phyloP scores from a whole-genome alignment of 2,329 filamentous ascomycete genomes.

The Cordyceps javanica region DNA sequence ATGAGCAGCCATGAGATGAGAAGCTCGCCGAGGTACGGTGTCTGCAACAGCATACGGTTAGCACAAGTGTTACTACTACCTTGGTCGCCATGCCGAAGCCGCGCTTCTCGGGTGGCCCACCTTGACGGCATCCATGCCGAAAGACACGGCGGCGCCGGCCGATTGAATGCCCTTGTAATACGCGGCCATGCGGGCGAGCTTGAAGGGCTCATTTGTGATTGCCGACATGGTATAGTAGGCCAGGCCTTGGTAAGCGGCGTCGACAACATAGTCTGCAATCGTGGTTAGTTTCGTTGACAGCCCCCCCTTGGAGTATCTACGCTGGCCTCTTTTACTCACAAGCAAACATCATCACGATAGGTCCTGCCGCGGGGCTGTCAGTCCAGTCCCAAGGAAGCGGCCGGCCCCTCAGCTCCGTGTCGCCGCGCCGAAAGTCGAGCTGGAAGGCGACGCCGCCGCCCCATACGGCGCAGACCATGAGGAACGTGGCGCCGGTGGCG shows the following conservation, averaged over 20 bases:
- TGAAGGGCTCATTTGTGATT: slow-evolving; percentile 66
- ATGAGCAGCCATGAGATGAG: slow-evolving; percentile 21
- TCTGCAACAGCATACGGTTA: slow-evolving; percentile 13
- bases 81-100: neutral
- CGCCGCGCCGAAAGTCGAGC: slow-evolving; percentile 36
- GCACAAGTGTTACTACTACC: no score
- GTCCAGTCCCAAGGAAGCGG: slow-evolving; percentile 23
- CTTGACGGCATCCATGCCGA: slow-evolving; percentile 29
- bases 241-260: slow-evolving; percentile 40
- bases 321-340: slow-evolving; percentile 18
- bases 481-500: slow-evolving; percentile 51
- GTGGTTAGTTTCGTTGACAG: neutral
- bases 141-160: slow-evolving; percentile 56
- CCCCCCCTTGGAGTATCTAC: no score
- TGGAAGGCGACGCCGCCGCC: slow-evolving; percentile 67
- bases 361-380: slow-evolving; percentile 18
- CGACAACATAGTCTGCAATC: slow-evolving; percentile 22
- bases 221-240: slow-evolving; percentile 69
- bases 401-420: slow-evolving; percentile 14
- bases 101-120: slow-evolving; percentile 10
- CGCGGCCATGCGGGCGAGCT: slow-evolving; percentile 67
- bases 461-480: slow-evolving; percentile 61
- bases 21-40: slow-evolving; percentile 20
- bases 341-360: slow-evolving; percentile 21
- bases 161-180: slow-evolving; percentile 82